phyloP scores from a whole-genome alignment of 1,284 basidiomycete species.

The Melanopsichium pennsylvanicum region DNA sequence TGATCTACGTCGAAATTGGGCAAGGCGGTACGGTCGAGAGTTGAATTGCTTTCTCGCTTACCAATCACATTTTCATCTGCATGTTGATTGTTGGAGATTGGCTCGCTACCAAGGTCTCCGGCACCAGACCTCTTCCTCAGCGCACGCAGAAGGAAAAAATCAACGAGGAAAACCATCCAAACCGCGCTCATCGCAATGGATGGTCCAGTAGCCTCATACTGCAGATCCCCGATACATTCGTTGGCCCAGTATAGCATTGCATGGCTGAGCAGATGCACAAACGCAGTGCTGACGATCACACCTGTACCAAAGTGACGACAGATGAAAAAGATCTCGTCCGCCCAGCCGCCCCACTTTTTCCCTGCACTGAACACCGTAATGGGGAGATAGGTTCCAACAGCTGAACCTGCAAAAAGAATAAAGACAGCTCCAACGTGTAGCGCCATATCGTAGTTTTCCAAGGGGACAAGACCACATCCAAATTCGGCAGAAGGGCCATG shows the following conservation, averaged over 20 bases:
- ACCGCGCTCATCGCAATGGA: conserved; percentile 64
- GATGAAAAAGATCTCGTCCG: conserved; percentile 38
- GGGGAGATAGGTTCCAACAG: conserved; percentile 66
- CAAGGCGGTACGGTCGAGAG: conserved; percentile 4
- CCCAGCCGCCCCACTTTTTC: background rate
- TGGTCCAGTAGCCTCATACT: conserved; percentile 67
- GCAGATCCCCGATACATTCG: conserved; percentile 67
- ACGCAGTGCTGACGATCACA: conserved; percentile 68
- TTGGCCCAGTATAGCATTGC: conserved; percentile 65
- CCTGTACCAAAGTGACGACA: conserved; percentile 61
- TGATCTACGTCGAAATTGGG: background rate
- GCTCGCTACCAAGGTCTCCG: background rate
- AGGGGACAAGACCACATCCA: conserved; percentile 61
- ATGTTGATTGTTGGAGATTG: conserved; percentile 1
- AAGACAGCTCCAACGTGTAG: conserved; percentile 68
- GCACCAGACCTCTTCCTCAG: conserved; percentile 10
- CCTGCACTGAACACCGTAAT: conserved; percentile 64
- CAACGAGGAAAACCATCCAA: conserved; percentile 62
- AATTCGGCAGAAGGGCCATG: conserved; percentile 66
- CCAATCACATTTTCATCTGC: background rate
- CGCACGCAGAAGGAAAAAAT: conserved; percentile 50
- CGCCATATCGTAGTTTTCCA: conserved; percentile 65
- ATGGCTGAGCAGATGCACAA: conserved; percentile 68
- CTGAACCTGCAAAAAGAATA: conserved; percentile 66
- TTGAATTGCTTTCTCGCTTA: conserved; percentile 3